These are phyloP conservation scores for Aspergillus carbonarius DNA, from an alignment of 2,329 filamentous ascomycete genomes.

Conservation along the genomic window DNA sequence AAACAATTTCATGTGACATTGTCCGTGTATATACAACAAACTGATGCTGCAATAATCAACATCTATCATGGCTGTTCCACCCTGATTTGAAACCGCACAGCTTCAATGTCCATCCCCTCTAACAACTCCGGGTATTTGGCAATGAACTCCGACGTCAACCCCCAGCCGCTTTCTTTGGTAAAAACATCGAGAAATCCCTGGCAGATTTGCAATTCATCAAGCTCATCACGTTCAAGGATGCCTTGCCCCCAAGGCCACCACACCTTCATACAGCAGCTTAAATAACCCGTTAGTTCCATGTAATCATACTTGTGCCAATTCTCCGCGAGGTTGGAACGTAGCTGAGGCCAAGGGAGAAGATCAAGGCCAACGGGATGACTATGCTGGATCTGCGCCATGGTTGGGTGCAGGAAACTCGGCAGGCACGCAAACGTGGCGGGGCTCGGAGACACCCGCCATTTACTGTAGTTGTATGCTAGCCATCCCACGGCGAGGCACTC, in stretches of 20 bases:
- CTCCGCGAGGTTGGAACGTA: neutral
- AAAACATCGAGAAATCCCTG: slow-evolving; percentile 21
- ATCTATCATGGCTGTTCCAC: neutral
- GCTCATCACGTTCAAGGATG: slow-evolving; percentile 22
- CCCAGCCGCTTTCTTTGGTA: slow-evolving; percentile 24
- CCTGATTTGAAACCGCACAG: neutral
- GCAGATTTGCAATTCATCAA: slow-evolving; percentile 20
- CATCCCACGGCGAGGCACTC: slow-evolving; percentile 13
- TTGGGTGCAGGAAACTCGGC: neutral
- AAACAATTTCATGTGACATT: too few species aligned
- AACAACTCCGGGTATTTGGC: slow-evolving; percentile 23
- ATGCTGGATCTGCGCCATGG: neutral
- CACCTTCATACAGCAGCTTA: slow-evolving; percentile 22
- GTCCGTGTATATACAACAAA: too few species aligned
- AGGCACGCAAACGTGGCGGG: neutral
- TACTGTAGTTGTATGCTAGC: slow-evolving; percentile 11
- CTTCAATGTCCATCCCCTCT: slow-evolving; percentile 19
- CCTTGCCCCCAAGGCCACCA: slow-evolving; percentile 28
- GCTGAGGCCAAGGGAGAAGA: neutral
- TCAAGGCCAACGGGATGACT: neutral
- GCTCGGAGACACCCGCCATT: slow-evolving; percentile 9
- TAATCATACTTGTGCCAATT: neutral
- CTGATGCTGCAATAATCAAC: too few species aligned
- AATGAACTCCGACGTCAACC: slow-evolving; percentile 27
- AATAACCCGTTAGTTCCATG: neutral